Evolutionary conservation across 2,329 filamentous ascomycete genomes (phyloP), one percentile per base, ranked within the genome.

Genomic region (Thielaviopsis musarum): DNA sequence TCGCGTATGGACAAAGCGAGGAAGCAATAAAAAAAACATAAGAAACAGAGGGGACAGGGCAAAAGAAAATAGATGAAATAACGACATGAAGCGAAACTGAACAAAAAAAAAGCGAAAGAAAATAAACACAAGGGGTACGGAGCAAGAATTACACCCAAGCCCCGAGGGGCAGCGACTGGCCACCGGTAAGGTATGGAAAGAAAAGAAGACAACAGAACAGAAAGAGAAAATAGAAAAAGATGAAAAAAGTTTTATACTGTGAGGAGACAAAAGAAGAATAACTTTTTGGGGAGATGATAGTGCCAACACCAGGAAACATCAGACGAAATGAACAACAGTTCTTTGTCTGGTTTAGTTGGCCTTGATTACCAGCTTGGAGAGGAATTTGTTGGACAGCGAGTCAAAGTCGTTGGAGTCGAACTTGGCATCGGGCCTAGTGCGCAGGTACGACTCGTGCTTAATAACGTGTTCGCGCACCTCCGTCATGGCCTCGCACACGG

Each of bases 341-440:
- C 67, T 34, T 41, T 1, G 26, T 41, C 17, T n/a, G 10, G n/a
- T 45, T 70, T 78, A 95, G 75, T 94, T 95, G 68, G 91, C 88
- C 66, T 91, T 89, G 71, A 96, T 95, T 70, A 96, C 91, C 68
- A 97, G 82, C 74, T 94, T 94, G 45, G 91, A 94, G 66, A 96
- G 75, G 77, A 97, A 96, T 77, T 96, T 97, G 78, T 95, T 96
- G 58, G 91, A 95, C 69, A 97, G 74, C 62, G 85, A 93, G 75
- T 97, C 91, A 69, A 96, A 97, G 75, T 97, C 88, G 66, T 85
- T 82, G 66, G 88, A 84, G 75, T 95, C 87, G 71, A 95, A 97
- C 72, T 85, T 88, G 67, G 86, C 82, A 61, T 85, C 83, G 65
- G 82, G 80, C 66, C 91, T 87, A 62, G 83, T 83, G 67, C 88